A percentile compares a stretch with the other conserved stretches of the same genome.
phyloP scores from a whole-genome alignment of 768 basidiomycete species.

The Tricholoma hemisulphureum region DNA sequence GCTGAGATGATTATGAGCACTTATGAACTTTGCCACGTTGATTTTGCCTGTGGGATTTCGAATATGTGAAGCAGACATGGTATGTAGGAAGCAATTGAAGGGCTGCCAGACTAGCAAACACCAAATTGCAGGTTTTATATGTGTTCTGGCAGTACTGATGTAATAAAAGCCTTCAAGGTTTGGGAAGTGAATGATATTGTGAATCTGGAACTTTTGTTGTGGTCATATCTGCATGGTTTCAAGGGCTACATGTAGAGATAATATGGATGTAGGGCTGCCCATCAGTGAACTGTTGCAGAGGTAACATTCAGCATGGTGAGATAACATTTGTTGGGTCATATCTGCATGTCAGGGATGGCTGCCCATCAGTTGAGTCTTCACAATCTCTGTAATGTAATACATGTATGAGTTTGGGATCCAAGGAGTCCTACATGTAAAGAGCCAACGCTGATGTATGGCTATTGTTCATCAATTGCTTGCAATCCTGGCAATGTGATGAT shows the following conservation, averaged over 20 bases:
- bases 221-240: background rate
- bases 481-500: background rate
- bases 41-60: conserved; percentile 20
- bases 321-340: background rate
- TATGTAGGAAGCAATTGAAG: background rate
- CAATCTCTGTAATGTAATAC: background rate
- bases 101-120: background rate
- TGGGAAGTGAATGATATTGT: background rate
- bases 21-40: conserved; percentile 14
- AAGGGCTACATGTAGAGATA: background rate
- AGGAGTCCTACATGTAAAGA: background rate
- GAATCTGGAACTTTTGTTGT: background rate
- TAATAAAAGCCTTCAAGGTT: background rate
- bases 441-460: background rate
- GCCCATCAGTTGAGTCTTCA: background rate
- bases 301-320: background rate
- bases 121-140: background rate
- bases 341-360: background rate
- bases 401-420: background rate
- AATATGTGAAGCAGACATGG: conserved; percentile 10
- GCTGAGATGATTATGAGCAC: conserved; percentile 1
- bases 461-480: background rate
- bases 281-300: background rate
- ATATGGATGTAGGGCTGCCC: background rate
- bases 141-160: background rate